Evolutionary conservation across 768 basidiomycete species (phyloP).

Genomic region (Lactarius akahatsu): DNA sequence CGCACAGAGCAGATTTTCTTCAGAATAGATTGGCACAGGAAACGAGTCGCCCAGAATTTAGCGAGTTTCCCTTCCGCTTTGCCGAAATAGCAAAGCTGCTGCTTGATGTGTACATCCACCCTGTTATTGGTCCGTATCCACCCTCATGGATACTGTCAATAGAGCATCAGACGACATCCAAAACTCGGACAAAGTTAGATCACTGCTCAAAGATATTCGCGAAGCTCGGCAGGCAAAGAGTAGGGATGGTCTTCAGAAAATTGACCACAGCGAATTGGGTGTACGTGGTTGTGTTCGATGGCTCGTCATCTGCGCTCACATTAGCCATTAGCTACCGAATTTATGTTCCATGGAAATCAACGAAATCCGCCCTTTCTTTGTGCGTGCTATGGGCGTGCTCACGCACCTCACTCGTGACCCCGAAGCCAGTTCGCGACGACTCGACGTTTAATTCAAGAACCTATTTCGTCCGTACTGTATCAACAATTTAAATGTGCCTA

Average conservation of each 20-base stretch:
- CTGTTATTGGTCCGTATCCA: neutral
- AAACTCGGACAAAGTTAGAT: conserved; percentile 78
- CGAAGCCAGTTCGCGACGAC: conserved; percentile 11
- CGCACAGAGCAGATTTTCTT: conserved; percentile 62
- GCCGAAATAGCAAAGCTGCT: conserved; percentile 89
- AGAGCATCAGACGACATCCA: conserved; percentile 92
- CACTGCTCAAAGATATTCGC: conserved; percentile 89
- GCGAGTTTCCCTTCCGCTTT: conserved; percentile 80
- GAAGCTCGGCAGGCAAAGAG: conserved; percentile 95
- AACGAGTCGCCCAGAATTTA: conserved; percentile 71
- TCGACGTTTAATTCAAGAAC: conserved; percentile 8
- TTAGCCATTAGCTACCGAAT: conserved; percentile 63
- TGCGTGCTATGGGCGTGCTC: conserved; percentile 74
- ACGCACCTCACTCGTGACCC: conserved; percentile 49
- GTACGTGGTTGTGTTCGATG: conserved; percentile 43
- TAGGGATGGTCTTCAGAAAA: conserved; percentile 73
- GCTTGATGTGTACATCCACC: conserved; percentile 78
- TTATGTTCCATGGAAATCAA: conserved; percentile 91
- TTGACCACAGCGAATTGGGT: conserved; percentile 80
- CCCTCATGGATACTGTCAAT: neutral
- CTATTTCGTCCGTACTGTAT: neutral
- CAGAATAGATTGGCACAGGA: conserved; percentile 74
- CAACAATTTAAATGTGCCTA: neutral
- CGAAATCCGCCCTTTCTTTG: conserved; percentile 88
- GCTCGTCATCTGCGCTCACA: conserved; percentile 6